Percentiles rank a stretch among this genome's conserved stretches.
Evolutionary conservation across 75 land plant genomes (phyloP).

Genomic region (Ceratopteris richardii): DNA sequence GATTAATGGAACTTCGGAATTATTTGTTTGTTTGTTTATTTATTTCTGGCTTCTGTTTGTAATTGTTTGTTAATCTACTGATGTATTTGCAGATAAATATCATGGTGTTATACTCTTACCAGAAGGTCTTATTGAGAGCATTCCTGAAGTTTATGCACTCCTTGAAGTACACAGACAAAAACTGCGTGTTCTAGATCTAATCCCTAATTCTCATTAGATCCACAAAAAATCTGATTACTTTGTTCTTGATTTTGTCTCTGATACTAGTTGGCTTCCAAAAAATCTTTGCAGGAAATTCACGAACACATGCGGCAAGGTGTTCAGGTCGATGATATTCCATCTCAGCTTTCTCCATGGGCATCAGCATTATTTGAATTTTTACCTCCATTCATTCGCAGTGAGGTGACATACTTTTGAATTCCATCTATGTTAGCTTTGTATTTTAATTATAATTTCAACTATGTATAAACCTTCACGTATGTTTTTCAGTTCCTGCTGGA

Average conservation of each 20-base stretch:
- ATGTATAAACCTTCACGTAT: too few relatives aligned
- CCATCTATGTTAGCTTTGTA: too few relatives aligned
- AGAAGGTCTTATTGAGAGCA: conserved; percentile 92
- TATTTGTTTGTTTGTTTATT: too few relatives aligned
- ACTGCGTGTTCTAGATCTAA: not conserved
- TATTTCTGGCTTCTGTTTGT: too few relatives aligned
- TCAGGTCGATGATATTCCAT: conserved; percentile 56
- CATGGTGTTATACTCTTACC: conserved; percentile 98
- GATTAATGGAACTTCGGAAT: too few relatives aligned
- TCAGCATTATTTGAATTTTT: conserved; percentile 94
- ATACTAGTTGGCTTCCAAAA: not conserved
- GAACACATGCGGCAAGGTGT: conserved; percentile 61
- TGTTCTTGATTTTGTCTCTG: too few relatives aligned
- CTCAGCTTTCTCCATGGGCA: conserved; percentile 91
- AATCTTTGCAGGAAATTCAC: conserved; percentile 76
- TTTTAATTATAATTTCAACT: too few relatives aligned
- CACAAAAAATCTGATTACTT: too few relatives aligned
- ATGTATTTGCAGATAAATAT: conserved; percentile 62
- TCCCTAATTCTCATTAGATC: not conserved
- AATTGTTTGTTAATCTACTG: too few relatives aligned
- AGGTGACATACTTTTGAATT: too few relatives aligned
- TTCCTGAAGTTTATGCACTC: conserved; percentile 98
- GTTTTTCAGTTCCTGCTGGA: conserved; percentile 72
- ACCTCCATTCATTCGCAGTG: conserved; percentile 71
- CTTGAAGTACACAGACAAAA: conserved; percentile 49